Base-by-base conservation (phyloP, 495 filamentous ascomycete species). In the Aspergillus conjunctus region DNA sequence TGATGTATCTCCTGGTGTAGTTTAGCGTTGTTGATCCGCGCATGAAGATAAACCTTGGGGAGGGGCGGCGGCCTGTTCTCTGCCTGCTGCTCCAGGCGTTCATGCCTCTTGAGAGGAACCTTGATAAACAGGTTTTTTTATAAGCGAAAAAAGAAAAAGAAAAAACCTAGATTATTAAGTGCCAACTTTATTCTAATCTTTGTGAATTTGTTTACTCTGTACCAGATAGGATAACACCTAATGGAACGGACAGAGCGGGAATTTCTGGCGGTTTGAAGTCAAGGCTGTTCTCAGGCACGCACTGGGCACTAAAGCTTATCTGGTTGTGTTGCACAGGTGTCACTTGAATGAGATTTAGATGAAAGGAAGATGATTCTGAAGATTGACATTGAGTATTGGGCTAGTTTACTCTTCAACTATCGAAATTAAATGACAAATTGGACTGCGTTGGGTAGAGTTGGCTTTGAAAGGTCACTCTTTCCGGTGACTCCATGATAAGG, bases 1-100 rank as follows among this genome's bases (percentile, higher is more conserved):
- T 37, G 34, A n/a, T 41, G 6, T 41, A 14, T 41, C 10, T 48
- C 44, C 44, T 20, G 17, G 20, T 48, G 17, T 21, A 21, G 44
- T 21, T 48, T 48, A 48, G 44, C 44, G 44, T 48, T 17, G 44
- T 48, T 48, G 44, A 48, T 48, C 44, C 7, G n/a, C 44, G 44
- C 44, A 48, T 48, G 20, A 48, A 48, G 44, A 22, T 20, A 20
- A 48, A 48, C 4, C 20, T 41, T n/a, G 12, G 34, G 26, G 26
- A 26, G 7, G 39, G 14, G 17, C 0, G 39, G 7, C 39, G 39
- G 39, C 44, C 18, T 21, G 18, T n/a, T 14, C 3, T n/a, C 37
- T 41, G 37, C 15, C 21, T 14, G 18, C 18, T 22, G 44, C 17
- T 21, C 15, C 4, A 22, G 44, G 44, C 21, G 44, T 48, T 48